A percentile compares a stretch with the other conserved stretches of the same genome.
Evolutionary conservation across 2,329 filamentous ascomycete genomes (phyloP).

Genomic region (Colletotrichum sp.): DNA sequence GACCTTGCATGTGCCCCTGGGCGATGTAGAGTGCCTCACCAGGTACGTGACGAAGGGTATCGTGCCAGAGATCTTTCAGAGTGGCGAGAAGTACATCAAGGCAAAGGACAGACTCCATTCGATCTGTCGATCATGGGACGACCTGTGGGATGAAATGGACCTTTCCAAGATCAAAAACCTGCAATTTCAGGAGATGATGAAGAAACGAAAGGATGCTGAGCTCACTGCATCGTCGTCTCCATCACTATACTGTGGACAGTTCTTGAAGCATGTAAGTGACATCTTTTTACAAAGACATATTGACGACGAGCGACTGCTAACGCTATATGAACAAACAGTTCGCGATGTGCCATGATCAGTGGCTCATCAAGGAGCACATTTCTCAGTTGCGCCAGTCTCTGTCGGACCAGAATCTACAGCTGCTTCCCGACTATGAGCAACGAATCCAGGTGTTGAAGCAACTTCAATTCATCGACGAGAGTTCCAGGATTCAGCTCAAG

Average conservation of each 20-base stretch:
- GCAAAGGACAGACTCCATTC: constrained; percentile 73
- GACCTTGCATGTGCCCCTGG: constrained; percentile 71
- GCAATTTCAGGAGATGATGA: constrained; percentile 78
- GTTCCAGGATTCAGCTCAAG: constrained; percentile 89
- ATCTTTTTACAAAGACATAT: neutral
- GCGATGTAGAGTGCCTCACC: constrained; percentile 85
- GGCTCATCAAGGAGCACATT: constrained; percentile 95
- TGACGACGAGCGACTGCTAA: neutral
- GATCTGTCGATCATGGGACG: constrained; percentile 76
- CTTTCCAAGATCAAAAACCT: constrained; percentile 84
- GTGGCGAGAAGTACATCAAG: constrained; percentile 49
- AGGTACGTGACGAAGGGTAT: constrained; percentile 66
- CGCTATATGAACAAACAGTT: constrained; percentile 63
- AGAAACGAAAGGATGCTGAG: constrained; percentile 70
- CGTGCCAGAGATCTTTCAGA: constrained; percentile 62
- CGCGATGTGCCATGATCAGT: constrained; percentile 95
- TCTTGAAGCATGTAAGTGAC: constrained; percentile 84
- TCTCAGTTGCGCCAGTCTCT: constrained; percentile 84
- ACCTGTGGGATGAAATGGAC: constrained; percentile 84
- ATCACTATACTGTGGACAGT: constrained; percentile 74
- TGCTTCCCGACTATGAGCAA: constrained; percentile 96
- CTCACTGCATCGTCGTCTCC: constrained; percentile 66
- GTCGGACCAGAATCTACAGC: constrained; percentile 94
- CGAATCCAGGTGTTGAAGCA: constrained; percentile 91
- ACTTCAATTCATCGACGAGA: constrained; percentile 87